Evolutionary conservation across 2,329 filamentous ascomycete species (phyloP), one percentile per base, ranked within the genome.

Genomic region (Trichoderma gracile): DNA sequence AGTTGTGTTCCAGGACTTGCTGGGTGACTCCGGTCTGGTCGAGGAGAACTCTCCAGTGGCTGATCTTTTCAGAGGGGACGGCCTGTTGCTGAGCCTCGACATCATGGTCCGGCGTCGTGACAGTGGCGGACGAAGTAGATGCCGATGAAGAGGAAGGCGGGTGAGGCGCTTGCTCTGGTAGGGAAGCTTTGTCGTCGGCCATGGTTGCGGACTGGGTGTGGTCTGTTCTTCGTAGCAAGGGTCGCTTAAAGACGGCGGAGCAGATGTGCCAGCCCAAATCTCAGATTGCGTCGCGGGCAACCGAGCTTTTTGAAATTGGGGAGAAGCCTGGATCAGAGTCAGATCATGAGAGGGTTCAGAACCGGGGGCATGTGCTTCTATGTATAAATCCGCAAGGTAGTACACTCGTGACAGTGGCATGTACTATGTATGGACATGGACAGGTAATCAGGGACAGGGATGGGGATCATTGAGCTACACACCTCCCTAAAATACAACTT

Each of bases 11-110:
- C 52, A 87, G 75, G 9, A 88, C 82, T 60, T 82, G 81, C 53
- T 82, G 78, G 0, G 82, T 87, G 57, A 90, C 76, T 50, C 82
- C 83, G 27, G 81, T 80, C 61, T 86, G 86, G 71, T 88, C 81
- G 55, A 82, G 73, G 65, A 90, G 78, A 62, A 86, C 75, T 56
- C 78, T 76, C 74, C 81, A 84, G 74, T 85, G 81, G 15, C 77
- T 75, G 49, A 78, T 70, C 27, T 73, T 77, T 23, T 19, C 33
- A 21, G 49, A 63, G 67, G 40, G 7, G n/a, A 19, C 61, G 67
- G 70, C 68, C 33, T 73, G 71, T 19, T 70, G 70, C 55, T 78
- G 77, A 9, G 79, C 75, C 71, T 84, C 82, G 62, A 79, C 67
- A 66, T 83, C 80, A 59, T 69, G 69, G 19, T 77, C 76, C 17